A percentile compares a stretch with the other conserved stretches of the same genome.
phyloP scores from a whole-genome alignment of 805 yeast genomes.

The Saccharomycopsis oosterbeekiorum region DNA sequence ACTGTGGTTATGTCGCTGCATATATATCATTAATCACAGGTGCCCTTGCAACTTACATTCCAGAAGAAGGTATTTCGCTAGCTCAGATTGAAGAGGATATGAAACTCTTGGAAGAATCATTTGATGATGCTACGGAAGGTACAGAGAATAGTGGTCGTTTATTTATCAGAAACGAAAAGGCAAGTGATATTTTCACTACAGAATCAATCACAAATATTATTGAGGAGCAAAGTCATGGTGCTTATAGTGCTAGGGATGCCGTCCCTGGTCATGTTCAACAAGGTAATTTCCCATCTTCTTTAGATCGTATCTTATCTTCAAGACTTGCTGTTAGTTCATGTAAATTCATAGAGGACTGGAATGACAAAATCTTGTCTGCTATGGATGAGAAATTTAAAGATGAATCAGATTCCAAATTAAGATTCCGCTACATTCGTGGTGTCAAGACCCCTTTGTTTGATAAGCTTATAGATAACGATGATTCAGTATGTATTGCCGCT shows the following conservation, averaged over 20 bases:
- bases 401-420: constrained; percentile 35
- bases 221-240: constrained; percentile 63
- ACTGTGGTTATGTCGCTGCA: constrained; percentile 88
- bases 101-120: constrained; percentile 54
- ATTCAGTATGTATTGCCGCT: constrained; percentile 54
- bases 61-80: constrained; percentile 71
- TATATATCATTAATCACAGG: constrained; percentile 80
- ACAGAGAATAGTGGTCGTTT: constrained; percentile 70
- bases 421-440: constrained; percentile 44
- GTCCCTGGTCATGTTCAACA: constrained; percentile 98
- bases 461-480: constrained; percentile 26
- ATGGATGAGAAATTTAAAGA: constrained; percentile 18
- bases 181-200: constrained; percentile 61
- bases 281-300: constrained; percentile 90
- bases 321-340: constrained; percentile 86
- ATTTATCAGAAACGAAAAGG: constrained; percentile 57
- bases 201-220: constrained; percentile 76
- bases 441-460: constrained; percentile 36
- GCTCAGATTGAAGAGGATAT: constrained; percentile 68
- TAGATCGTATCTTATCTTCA: constrained; percentile 84
- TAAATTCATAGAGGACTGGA: constrained; percentile 70
- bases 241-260: constrained; percentile 87
- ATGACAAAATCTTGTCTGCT: constrained; percentile 27
- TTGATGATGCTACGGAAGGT: constrained; percentile 56
- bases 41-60: constrained; percentile 83